phyloP scores from a whole-genome alignment of 257 asterid species.

The Cruciata laevipes region DNA sequence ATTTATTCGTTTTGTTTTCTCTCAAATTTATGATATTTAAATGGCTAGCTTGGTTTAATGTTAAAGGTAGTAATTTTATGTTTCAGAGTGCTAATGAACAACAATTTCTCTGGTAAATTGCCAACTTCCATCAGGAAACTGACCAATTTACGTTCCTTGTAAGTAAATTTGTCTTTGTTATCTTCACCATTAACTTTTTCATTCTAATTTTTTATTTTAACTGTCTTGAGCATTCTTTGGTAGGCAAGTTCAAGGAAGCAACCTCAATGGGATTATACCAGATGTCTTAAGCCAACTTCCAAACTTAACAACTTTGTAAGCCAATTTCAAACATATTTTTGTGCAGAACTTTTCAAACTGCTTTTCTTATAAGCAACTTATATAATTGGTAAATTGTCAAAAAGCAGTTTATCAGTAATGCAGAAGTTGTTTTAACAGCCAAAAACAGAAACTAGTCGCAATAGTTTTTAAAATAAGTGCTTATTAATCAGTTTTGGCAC shows the following conservation, averaged over 20 bases:
- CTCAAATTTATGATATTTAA: no score
- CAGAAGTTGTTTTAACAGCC: no score
- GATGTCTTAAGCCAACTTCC: background rate
- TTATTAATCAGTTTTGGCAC: no score
- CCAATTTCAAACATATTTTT: background rate
- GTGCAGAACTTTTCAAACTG: no score
- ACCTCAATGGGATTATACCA: conserved; percentile 11
- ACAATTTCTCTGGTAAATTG: conserved; percentile 13
- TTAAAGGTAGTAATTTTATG: background rate
- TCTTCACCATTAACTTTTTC: background rate
- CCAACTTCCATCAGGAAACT: conserved; percentile 3
- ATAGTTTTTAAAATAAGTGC: no score
- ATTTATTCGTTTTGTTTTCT: no score
- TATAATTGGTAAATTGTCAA: no score
- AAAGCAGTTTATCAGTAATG: no score
- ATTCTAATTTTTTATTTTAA: no score
- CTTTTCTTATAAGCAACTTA: no score
- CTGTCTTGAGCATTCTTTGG: background rate
- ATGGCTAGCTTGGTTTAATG: no score
- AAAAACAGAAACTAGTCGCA: no score
- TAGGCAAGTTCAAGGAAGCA: conserved; percentile 10
- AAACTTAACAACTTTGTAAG: background rate
- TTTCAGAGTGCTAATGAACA: conserved; percentile 11
- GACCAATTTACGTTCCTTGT: background rate
- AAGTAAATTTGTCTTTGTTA: background rate